Evolutionary conservation across 345 rosid species (phyloP).

Genomic region (Reutealis trisperma): DNA sequence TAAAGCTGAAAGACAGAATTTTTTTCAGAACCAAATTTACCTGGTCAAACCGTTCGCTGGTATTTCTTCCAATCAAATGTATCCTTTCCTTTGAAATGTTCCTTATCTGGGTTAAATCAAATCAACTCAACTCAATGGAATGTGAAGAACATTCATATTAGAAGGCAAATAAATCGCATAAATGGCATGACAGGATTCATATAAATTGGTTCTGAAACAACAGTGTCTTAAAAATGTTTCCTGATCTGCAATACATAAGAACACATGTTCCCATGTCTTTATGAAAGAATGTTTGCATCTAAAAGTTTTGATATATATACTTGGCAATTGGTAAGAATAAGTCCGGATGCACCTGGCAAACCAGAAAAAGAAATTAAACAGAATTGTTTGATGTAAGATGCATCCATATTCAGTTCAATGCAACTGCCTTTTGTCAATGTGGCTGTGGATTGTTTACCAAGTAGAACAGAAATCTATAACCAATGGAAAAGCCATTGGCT

Average conservation of each 20-base stretch:
- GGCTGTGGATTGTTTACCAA: neutral
- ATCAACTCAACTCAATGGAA: slow-evolving; percentile 1
- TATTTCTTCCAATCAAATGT: slow-evolving; percentile 61
- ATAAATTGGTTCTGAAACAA: neutral
- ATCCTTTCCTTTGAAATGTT: slow-evolving; percentile 50
- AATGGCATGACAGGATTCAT: neutral
- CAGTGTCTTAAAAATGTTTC: neutral
- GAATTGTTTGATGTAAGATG: neutral
- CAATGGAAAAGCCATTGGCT: neutral
- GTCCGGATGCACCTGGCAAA: neutral
- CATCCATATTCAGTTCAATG: neutral
- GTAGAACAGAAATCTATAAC: slow-evolving; percentile 2
- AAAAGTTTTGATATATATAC: neutral
- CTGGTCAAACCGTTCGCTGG: slow-evolving; percentile 54
- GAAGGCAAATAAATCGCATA: neutral
- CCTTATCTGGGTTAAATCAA: slow-evolving; percentile 37
- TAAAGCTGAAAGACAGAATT: neutral
- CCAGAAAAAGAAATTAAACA: neutral
- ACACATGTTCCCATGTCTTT: neutral
- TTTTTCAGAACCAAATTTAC: slow-evolving; percentile 26
- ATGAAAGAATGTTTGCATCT: neutral
- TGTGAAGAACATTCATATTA: neutral
- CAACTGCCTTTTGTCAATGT: neutral
- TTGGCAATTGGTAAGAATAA: neutral
- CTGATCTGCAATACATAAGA: neutral